Evolutionary conservation across 371 early-diverging fungal species (phyloP).

Genomic region (Apophysomyces elegans): DNA sequence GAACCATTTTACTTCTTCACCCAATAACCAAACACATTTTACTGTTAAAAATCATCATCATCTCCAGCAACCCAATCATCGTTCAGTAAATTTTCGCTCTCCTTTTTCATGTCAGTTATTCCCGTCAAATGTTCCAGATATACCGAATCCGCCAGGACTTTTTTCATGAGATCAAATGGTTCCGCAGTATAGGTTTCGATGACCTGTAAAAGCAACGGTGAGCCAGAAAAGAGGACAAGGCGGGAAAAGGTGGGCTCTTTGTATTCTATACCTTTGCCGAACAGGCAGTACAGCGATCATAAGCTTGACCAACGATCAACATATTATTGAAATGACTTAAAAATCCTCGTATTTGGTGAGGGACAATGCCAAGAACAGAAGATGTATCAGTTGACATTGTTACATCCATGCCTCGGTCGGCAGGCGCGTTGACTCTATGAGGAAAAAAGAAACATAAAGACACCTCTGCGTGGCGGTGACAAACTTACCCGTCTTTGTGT

Average conservation of each 20-base stretch:
- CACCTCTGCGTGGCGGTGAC: neutral
- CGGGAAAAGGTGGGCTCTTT: too few species aligned
- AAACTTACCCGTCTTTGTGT: slow-evolving; percentile 75
- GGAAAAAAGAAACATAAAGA: slow-evolving; percentile 12
- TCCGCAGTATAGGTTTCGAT: slow-evolving; percentile 64
- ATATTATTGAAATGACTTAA: slow-evolving; percentile 83
- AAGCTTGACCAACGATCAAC: slow-evolving; percentile 86
- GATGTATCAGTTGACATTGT: slow-evolving; percentile 12
- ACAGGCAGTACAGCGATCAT: slow-evolving; percentile 91
- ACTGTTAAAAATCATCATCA: slow-evolving; percentile 37
- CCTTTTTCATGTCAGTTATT: slow-evolving; percentile 70
- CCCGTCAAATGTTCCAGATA: slow-evolving; percentile 88
- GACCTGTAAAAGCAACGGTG: slow-evolving; percentile 34
- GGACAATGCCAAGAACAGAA: slow-evolving; percentile 71
- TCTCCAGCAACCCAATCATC: slow-evolving; percentile 66
- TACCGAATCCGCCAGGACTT: slow-evolving; percentile 72
- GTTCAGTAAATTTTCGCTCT: slow-evolving; percentile 66
- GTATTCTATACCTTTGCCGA: slow-evolving; percentile 58
- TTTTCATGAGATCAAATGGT: slow-evolving; percentile 74
- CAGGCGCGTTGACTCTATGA: slow-evolving; percentile 40
- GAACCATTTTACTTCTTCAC: neutral
- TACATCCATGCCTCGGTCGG: slow-evolving; percentile 28
- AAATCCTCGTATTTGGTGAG: slow-evolving; percentile 95
- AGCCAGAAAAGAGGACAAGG: too few species aligned
- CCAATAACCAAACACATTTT: too few species aligned